Evolutionary conservation across 2,329 filamentous ascomycete species (phyloP), one percentile per base, ranked within the genome.

Genomic region (Alternaria dauci): DNA sequence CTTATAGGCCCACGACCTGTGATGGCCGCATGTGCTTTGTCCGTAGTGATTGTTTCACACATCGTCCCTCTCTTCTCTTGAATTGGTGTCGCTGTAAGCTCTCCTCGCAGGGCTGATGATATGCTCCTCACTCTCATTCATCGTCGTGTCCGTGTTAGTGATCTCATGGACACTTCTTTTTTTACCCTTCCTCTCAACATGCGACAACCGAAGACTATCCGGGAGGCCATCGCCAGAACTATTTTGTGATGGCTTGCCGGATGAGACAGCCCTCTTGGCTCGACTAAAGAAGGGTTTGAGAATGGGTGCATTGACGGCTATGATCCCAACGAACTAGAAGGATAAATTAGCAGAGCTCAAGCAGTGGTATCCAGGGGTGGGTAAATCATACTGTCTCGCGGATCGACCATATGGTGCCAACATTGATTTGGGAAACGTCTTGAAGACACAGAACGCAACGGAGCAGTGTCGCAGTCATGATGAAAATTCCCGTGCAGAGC

Each of bases 381-480:
- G 16, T 23, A 9, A 25, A 28, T n/a, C 25, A 4, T 51, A 56
- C 54, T 28, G 54, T 56, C 43, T 56, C 54, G 46, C 54, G 54
- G 23, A 56, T 52, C 38, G 54, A 56, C 54, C 54, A 56, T 28
- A 56, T 56, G 14, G 54, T 56, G 16, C 54, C 28, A 39, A 56
- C 38, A 9, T 56, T 56, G 28, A 56, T 56, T 26, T 56, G 54
- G 20, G 54, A 56, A 25, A 56, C 46, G 16, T 56, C 54, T 34
- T 51, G 46, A 12, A 56, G 54, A n/a, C 54, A 56, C 28, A 56
- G 28, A 16, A 56, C 51, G 20, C 46, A 56, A 25, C 54, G 44
- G 18, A 56, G 36, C 2, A 51, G 20, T 32, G 46, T 51, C n/a
- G 54, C 54, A 23, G 28, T 43, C 38, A 56, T 56, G 20, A 56